phyloP scores from a whole-genome alignment of 345 rosid species.

The Melaleuca alternifolia region DNA sequence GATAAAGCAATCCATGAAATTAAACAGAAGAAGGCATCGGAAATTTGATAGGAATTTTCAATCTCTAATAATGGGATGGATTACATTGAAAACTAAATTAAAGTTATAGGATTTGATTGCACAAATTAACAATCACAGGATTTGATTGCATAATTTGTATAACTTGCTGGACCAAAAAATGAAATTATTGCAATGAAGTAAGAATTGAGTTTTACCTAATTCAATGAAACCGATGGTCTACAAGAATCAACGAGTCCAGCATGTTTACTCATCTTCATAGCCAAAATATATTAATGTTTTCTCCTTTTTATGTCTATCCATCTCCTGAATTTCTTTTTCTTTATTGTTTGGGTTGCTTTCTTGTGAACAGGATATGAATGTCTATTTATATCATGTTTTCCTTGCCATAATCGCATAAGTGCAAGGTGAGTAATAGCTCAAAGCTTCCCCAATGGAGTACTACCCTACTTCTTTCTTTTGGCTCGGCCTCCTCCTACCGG shows the following conservation, averaged over 20 bases:
- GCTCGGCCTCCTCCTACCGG: neutral
- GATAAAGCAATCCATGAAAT: neutral
- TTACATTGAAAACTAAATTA: neutral
- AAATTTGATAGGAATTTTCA: neutral
- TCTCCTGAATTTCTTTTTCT: neutral
- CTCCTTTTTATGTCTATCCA: no score
- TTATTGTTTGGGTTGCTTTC: neutral
- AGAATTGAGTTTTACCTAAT: neutral
- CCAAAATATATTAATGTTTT: neutral
- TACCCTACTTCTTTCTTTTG: neutral
- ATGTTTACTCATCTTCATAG: neutral
- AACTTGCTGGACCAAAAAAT: neutral
- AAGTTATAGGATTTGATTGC: neutral
- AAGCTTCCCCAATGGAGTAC: neutral
- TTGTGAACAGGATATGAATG: neutral
- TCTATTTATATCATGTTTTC: neutral
- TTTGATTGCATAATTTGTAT: no score
- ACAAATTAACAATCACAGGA: neutral
- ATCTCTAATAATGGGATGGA: neutral
- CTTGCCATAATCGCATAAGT: neutral
- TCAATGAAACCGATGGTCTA: neutral
- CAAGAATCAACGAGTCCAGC: neutral
- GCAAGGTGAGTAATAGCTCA: neutral
- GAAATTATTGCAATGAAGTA: neutral
- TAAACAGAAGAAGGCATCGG: neutral